phyloP scores from a whole-genome alignment of 495 filamentous ascomycete genomes.

The Aspergillus sparsus region DNA sequence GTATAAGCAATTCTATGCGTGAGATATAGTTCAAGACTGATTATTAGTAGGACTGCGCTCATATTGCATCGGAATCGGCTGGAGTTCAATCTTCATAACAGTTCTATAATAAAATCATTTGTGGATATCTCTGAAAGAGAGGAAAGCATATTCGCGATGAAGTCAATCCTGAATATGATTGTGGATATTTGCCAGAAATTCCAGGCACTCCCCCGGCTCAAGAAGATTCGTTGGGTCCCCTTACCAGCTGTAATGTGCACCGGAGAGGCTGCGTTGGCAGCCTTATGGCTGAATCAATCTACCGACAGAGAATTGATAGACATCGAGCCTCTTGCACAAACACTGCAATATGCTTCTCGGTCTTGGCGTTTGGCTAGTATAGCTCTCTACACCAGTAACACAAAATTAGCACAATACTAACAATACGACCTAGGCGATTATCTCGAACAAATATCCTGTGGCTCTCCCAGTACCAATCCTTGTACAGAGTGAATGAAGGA shows the following conservation, averaged over 20 bases:
- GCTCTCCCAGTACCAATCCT: too few relatives aligned
- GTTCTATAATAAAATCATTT: neutral
- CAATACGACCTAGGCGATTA: too few relatives aligned
- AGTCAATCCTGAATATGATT: constrained; percentile 10
- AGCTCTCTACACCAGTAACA: too few relatives aligned
- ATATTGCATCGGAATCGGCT: constrained; percentile 6
- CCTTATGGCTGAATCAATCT: neutral
- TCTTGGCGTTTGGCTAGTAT: too few relatives aligned
- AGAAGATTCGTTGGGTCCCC: constrained; percentile 4
- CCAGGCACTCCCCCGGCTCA: neutral
- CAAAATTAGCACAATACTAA: too few relatives aligned
- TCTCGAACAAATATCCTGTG: too few relatives aligned
- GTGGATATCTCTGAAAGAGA: too few relatives aligned
- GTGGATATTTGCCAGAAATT: constrained; percentile 11
- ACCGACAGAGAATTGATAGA: too few relatives aligned
- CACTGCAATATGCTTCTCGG: too few relatives aligned
- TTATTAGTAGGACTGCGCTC: neutral
- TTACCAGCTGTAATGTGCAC: constrained; percentile 10
- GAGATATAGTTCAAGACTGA: neutral
- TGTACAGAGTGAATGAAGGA: too few relatives aligned
- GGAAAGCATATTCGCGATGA: neutral
- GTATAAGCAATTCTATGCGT: neutral
- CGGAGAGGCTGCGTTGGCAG: constrained; percentile 1
- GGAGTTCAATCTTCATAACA: neutral
- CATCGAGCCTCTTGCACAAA: too few relatives aligned